These are phyloP conservation scores for Trichosporon ovoides DNA, from an alignment of 1,284 basidiomycete species.

Conservation along the genomic window DNA sequence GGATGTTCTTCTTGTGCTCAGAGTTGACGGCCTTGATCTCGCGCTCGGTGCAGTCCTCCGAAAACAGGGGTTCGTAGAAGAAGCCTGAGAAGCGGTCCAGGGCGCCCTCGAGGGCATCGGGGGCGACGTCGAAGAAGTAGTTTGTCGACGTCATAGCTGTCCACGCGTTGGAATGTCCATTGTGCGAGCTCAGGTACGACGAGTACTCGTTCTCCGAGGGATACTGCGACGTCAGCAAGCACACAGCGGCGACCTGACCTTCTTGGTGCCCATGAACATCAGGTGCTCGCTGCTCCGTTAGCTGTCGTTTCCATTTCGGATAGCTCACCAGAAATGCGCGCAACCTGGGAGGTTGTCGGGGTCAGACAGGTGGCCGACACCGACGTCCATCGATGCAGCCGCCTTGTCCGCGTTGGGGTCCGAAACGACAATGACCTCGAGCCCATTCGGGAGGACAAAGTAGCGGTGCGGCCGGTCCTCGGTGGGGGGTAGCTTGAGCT, in stretches of 20 bases:
- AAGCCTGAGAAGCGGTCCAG: constrained; percentile 89
- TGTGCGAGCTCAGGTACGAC: constrained; percentile 85
- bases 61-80: constrained; percentile 89
- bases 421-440: constrained; percentile 79
- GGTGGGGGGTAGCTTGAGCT: constrained; percentile 58
- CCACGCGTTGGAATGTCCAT: constrained; percentile 88
- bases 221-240: constrained; percentile 55
- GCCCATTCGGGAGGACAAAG: constrained; percentile 77
- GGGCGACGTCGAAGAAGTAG: constrained; percentile 75
- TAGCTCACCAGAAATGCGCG: constrained; percentile 47
- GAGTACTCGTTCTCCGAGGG: constrained; percentile 90
- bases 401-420: constrained; percentile 90
- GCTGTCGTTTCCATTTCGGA: background rate
- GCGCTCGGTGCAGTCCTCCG: constrained; percentile 77
- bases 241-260: constrained; percentile 25
- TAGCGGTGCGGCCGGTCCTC: constrained; percentile 72
- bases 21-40: constrained; percentile 97
- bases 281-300: constrained; percentile 86
- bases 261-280: constrained; percentile 68
- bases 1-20: constrained; percentile 97
- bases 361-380: constrained; percentile 89
- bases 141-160: constrained; percentile 92
- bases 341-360: constrained; percentile 62
- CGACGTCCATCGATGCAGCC: constrained; percentile 89
- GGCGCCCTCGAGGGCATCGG: constrained; percentile 74